A percentile compares a stretch with the other conserved stretches of the same genome.
Conservation (phyloP, 129 eudicot species). For the Smallanthus sonchifolius region DNA sequence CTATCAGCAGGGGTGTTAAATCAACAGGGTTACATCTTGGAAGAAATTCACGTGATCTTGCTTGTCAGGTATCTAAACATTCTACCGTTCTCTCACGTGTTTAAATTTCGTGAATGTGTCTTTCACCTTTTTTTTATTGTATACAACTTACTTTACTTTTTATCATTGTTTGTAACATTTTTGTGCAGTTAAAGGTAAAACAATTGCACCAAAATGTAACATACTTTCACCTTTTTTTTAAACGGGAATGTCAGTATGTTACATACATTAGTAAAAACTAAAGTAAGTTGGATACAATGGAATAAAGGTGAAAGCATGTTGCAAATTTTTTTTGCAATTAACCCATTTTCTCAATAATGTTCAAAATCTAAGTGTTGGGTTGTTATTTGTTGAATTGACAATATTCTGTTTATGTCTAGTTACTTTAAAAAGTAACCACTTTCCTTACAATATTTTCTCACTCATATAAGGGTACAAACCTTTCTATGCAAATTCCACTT, state of each 20-base stretch:
- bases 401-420: neutral
- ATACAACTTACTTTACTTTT: neutral
- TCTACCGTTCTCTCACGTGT: neutral
- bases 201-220: neutral
- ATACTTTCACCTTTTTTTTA: neutral
- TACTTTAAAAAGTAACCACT: neutral
- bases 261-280: neutral
- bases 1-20: slow-evolving; percentile 60
- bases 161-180: neutral
- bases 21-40: slow-evolving; percentile 50
- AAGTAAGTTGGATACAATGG: neutral
- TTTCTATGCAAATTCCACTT: neutral
- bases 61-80: slow-evolving; percentile 69
- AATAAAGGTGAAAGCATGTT: neutral
- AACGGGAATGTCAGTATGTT: neutral
- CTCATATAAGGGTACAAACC: neutral
- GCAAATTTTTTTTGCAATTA: neutral
- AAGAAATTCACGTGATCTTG: slow-evolving; percentile 79
- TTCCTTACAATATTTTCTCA: neutral
- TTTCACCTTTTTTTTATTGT: neutral
- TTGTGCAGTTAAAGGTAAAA: neutral
- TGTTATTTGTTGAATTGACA: neutral
- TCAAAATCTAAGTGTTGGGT: neutral
- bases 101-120: neutral
- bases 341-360: neutral